phyloP scores from a whole-genome alignment of 2,329 filamentous ascomycete genomes.

The Aspergillus unguis region DNA sequence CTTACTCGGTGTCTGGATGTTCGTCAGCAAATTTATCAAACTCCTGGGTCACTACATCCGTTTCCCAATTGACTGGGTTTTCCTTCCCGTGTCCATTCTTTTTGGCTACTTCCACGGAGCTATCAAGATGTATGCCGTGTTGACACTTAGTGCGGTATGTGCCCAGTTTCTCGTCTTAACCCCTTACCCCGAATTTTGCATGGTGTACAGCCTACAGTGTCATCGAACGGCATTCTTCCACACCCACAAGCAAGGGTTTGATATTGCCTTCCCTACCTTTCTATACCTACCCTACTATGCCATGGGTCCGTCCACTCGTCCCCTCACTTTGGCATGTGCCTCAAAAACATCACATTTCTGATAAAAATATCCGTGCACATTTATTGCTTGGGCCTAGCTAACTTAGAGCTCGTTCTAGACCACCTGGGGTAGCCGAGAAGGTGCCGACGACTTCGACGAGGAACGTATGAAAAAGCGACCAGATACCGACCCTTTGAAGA shows the following conservation, averaged over 20 bases:
- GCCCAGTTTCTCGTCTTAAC: neutral
- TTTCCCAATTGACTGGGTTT: slow-evolving; percentile 75
- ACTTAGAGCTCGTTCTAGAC: slow-evolving; percentile 57
- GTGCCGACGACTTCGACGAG: slow-evolving; percentile 79
- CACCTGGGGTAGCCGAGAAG: slow-evolving; percentile 90
- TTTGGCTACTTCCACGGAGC: slow-evolving; percentile 92
- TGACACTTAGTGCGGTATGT: slow-evolving; percentile 79
- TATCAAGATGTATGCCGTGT: slow-evolving; percentile 84
- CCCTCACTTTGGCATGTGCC: neutral
- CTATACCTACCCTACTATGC: too few species aligned
- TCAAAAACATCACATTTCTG: slow-evolving; percentile 3
- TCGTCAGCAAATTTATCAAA: slow-evolving; percentile 89
- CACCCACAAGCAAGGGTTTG: neutral
- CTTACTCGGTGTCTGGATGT: slow-evolving; percentile 69
- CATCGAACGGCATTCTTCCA: neutral
- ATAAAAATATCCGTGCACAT: neutral
- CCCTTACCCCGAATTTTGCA: too few species aligned
- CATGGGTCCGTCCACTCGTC: neutral
- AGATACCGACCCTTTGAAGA: slow-evolving; percentile 34
- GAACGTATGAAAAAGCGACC: slow-evolving; percentile 58
- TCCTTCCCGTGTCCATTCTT: slow-evolving; percentile 77
- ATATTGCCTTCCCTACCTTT: too few species aligned
- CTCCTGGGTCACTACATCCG: slow-evolving; percentile 80
- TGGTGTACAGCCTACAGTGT: neutral
- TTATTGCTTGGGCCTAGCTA: slow-evolving; percentile 2